Evolutionary conservation across 129 eudicot species (phyloP).

Genomic region (Scalesia atractyloides): DNA sequence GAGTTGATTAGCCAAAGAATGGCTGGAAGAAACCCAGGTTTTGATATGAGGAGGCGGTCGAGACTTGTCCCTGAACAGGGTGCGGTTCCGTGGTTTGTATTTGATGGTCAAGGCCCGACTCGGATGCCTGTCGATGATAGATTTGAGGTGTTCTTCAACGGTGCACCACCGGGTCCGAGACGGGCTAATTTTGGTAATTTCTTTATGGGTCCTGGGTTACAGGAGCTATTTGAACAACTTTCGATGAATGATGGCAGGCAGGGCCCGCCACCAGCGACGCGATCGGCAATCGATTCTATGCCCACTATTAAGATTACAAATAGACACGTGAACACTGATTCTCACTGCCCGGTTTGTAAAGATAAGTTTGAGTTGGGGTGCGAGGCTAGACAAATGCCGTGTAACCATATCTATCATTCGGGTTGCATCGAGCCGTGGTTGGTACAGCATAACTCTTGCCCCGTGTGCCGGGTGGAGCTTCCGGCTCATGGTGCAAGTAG

Average conservation of each 20-base stretch:
- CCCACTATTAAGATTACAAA: slow-evolving; percentile 76
- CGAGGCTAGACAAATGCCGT: slow-evolving; percentile 86
- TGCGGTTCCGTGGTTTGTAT: slow-evolving; percentile 61
- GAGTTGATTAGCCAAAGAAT: slow-evolving; percentile 66
- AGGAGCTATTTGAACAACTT: slow-evolving; percentile 73
- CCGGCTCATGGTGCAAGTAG: slow-evolving; percentile 56
- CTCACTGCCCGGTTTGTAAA: slow-evolving; percentile 93
- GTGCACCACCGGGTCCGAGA: slow-evolving; percentile 53
- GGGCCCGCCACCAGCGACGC: slow-evolving; percentile 97
- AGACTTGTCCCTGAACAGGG: slow-evolving; percentile 48
- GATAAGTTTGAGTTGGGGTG: slow-evolving; percentile 81
- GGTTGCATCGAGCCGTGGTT: slow-evolving; percentile 94
- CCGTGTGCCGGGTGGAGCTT: slow-evolving; percentile 86
- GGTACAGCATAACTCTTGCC: slow-evolving; percentile 91
- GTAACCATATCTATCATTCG: slow-evolving; percentile 82
- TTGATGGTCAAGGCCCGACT: slow-evolving; percentile 58
- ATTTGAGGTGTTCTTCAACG: slow-evolving; percentile 59
- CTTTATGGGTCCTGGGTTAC: slow-evolving; percentile 66
- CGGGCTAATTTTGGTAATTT: slow-evolving; percentile 51
- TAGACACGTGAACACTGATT: slow-evolving; percentile 74
- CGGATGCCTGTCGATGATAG: slow-evolving; percentile 51
- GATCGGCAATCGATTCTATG: slow-evolving; percentile 84
- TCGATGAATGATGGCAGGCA: slow-evolving; percentile 52
- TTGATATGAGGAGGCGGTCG: slow-evolving; percentile 52
- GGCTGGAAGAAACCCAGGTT: slow-evolving; percentile 61